These are phyloP conservation scores for Keithomyces neogunnii DNA, from an alignment of 2,329 filamentous ascomycete species.

Conservation along the genomic window DNA sequence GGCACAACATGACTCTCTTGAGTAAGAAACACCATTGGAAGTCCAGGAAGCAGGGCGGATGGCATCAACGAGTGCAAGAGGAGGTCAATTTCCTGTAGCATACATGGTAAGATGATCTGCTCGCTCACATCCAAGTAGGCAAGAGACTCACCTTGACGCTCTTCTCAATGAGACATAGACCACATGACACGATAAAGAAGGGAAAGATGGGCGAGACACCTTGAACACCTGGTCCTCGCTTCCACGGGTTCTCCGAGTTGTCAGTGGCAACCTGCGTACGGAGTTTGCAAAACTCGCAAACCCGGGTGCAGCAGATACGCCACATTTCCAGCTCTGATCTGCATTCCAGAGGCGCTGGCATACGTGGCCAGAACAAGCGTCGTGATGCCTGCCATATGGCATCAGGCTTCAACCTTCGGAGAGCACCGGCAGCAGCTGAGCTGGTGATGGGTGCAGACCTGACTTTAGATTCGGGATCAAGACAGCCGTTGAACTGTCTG, in stretches of 20 bases:
- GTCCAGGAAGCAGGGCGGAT: slow-evolving; percentile 55
- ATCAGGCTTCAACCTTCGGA: slow-evolving; percentile 44
- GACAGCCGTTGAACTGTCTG: slow-evolving; percentile 54
- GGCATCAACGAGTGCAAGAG: slow-evolving; percentile 52
- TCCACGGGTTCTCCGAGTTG: slow-evolving; percentile 36
- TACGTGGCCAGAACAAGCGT: slow-evolving; percentile 53
- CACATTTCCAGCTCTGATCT: slow-evolving; percentile 71
- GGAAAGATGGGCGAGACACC: slow-evolving; percentile 61
- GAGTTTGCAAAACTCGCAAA: slow-evolving; percentile 61
- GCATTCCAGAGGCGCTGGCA: slow-evolving; percentile 59
- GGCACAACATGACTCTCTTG: slow-evolving; percentile 52
- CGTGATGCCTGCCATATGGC: slow-evolving; percentile 64
- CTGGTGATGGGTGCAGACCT: slow-evolving; percentile 13
- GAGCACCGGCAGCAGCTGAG: slow-evolving; percentile 13
- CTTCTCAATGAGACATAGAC: slow-evolving; percentile 50
- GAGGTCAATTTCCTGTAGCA: slow-evolving; percentile 59
- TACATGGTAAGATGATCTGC: slow-evolving; percentile 16
- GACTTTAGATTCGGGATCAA: slow-evolving; percentile 37
- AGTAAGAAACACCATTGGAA: slow-evolving; percentile 61
- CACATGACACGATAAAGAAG: slow-evolving; percentile 60
- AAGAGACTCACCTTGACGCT: slow-evolving; percentile 54
- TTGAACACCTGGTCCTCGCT: slow-evolving; percentile 51
- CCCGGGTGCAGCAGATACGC: slow-evolving; percentile 52
- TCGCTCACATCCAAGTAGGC: background rate
- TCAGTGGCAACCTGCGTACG: slow-evolving; percentile 14